Base-by-base conservation (phyloP, 371 early-diverging fungal genomes). In the Mortierella sp. region DNA sequence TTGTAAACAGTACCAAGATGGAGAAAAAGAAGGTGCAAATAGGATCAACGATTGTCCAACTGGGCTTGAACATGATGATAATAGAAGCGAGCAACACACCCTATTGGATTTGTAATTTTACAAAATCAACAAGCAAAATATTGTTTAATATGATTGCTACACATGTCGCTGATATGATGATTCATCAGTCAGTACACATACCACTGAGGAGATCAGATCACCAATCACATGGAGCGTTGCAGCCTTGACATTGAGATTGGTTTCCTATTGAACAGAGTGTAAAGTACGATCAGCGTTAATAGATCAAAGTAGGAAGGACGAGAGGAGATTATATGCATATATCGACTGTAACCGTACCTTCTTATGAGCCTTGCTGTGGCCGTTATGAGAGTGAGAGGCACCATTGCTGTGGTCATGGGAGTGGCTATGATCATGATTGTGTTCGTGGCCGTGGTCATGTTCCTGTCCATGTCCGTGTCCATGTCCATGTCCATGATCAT, bases 11-110 rank as follows among this genome's bases (percentile, higher is more conserved):
- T n/a, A 95, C 96, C 40, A 96, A 76, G 26, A 92, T 79, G 12
- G 94, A 92, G 82, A 96, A 97, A 17, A 94, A 51, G 68, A 96
- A 88, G 7, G 96, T 96, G 85, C 95, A 96, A 19, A 95, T 77
- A n/a, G 96, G 94, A 82, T 97, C 96, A 32, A 94, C 93, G 72
- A 93, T 87, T 12, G 92, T 90, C 63, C 83, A 83, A 29, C 73
- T 70, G 3, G 95, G 95, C 61, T 92, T 88, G 70, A 92, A 76
- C 68, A 88, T 88, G 22, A 95, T 89, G 43, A 95, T 85, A 29
- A 92, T 83, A 17, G 94, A 89, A 6, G 97, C 95, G 45, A 95
- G 85, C 61, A 97, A 77, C 19, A 97, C 96, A 37, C 97, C 97
- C 96, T 94, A 70, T 56, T 59, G 61, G 10, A 49, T 29, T 28